Base-by-base conservation (phyloP, 2,329 filamentous ascomycete species). In the Mariannaea sp. region DNA sequence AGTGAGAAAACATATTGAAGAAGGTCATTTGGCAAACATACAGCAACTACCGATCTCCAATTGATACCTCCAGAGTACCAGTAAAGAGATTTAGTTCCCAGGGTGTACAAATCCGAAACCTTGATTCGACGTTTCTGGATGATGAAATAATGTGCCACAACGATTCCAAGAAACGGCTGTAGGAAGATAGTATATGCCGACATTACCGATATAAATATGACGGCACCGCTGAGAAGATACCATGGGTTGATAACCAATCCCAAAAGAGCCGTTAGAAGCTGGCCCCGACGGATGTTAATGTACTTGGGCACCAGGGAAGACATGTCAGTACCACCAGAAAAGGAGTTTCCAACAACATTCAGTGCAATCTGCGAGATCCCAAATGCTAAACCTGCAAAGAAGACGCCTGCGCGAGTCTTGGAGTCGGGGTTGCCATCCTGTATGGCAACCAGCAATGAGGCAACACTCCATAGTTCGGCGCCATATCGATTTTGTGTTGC, bases 71-170 rank as follows among this genome's bases (percentile, higher is more conserved):
- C 48, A 8, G 48, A 30, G 46, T 64, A 66, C 62, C 62, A 66
- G 45, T 65, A 66, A 3, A 65, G 49, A 27, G 61, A 63, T 9
- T 33, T 4, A 4, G 43, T 5, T 1, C 53, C 56, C 7, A 50
- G 46, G 5, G 53, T 54, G 39, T 71, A 74, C 3, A 75, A 59
- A 7, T 53, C 43, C 1, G 38, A 42, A 16, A 53, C 36, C 43
- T 53, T 53, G 2, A 36, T 73, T 20, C 64, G 67, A 9, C 68
- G 64, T 16, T 63, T 66, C 20, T 71, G 69, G 4, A 74, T 42
- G 32, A 73, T 30, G 61, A 69, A 48, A 22, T 53, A 48, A 26
- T 53, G 43, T 1, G 43, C 36, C 42, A 53, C 42, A 38, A 53
- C 47, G 22, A 53, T 38, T 12, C 43, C 43, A 36, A 48, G 47